Conservation (phyloP, 192 early-diverging fungal species). For the Mortierella alpina region DNA sequence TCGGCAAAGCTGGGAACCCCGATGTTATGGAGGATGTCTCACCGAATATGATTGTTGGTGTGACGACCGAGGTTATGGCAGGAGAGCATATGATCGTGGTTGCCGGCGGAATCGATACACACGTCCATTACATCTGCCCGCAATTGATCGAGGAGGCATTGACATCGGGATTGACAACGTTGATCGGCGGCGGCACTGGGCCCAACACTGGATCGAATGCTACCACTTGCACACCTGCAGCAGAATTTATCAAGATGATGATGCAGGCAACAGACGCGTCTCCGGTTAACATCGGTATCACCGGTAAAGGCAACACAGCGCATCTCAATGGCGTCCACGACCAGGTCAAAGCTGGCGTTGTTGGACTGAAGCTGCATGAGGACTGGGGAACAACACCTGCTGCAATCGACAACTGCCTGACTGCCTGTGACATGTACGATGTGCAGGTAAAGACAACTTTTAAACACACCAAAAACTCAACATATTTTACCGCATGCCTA, state of each 20-base stretch:
- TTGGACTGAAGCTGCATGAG: constrained; percentile 95
- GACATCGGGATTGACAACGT: constrained; percentile 82
- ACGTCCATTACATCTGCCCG: constrained; percentile 97
- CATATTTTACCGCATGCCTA: not conserved
- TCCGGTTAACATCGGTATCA: constrained; percentile 93
- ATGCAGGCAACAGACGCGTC: constrained; percentile 87
- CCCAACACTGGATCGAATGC: constrained; percentile 97
- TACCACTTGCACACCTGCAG: constrained; percentile 94
- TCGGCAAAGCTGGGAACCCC: constrained; percentile 98
- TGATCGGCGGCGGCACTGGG: constrained; percentile 93
- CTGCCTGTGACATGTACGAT: constrained; percentile 88
- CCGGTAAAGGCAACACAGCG: constrained; percentile 94
- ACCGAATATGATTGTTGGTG: constrained; percentile 89
- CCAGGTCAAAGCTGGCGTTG: constrained; percentile 86
- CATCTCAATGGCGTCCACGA: constrained; percentile 74
- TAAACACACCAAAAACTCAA: not conserved
- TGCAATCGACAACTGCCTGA: constrained; percentile 90
- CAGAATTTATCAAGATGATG: constrained; percentile 89
- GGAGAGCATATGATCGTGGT: constrained; percentile 94
- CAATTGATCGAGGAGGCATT: constrained; percentile 88
- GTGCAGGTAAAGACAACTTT: constrained; percentile 65
- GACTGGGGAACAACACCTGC: constrained; percentile 97
- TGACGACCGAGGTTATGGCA: constrained; percentile 90
- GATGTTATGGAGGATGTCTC: constrained; percentile 96
- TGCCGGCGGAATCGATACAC: constrained; percentile 93